Base-by-base conservation (phyloP, 768 basidiomycete species). In the Dentipellis sp. region DNA sequence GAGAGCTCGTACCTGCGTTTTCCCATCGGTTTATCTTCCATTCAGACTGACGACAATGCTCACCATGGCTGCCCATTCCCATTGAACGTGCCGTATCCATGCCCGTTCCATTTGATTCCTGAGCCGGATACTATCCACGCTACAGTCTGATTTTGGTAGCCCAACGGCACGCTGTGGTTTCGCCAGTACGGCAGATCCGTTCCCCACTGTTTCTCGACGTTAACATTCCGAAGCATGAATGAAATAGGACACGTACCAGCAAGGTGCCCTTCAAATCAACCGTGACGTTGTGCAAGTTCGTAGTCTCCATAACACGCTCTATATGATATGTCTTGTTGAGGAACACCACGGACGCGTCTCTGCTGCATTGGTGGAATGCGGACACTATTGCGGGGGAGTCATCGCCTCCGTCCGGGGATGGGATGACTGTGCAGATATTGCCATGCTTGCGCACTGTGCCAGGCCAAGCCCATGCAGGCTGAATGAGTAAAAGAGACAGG, bases 31-130 rank as follows among this genome's bases (percentile, higher is more conserved):
- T 5, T 9, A 47, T 22, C 39, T 21, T 14, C 29, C 29, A 6
- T 6, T 6, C 29, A 6, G 3, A 6, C 29, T 29, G 29, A 29
- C 29, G 29, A 29, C 3, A 29, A 29, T 29, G 61, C 58, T 3
- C 35, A 71, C 74, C 74, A 75, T 2, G 70, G 63, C 54, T 74
- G 72, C 16, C 74, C 74, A 45, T 74, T 74, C 7, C 73, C 73
- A 55, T 73, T 69, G 50, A 75, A 71, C 5, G 74, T 74, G 19
- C 74, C 71, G 12, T 56, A 59, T 10, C 65, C 71, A 56, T 70
- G 63, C 2, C 71, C 71, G 23, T 63, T 55, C 53, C 68, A 68
- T 12, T 55, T 57, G 22, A 71, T 53, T 29, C 62, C 64, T 50
- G 66, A 58, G 1, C 74, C 74, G 17, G 67, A 70, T 34, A 74